Percentiles rank a stretch among this genome's conserved stretches.
Evolutionary conservation across 2,329 filamentous ascomycete genomes (phyloP).

Genomic region (Trichoderma breve): DNA sequence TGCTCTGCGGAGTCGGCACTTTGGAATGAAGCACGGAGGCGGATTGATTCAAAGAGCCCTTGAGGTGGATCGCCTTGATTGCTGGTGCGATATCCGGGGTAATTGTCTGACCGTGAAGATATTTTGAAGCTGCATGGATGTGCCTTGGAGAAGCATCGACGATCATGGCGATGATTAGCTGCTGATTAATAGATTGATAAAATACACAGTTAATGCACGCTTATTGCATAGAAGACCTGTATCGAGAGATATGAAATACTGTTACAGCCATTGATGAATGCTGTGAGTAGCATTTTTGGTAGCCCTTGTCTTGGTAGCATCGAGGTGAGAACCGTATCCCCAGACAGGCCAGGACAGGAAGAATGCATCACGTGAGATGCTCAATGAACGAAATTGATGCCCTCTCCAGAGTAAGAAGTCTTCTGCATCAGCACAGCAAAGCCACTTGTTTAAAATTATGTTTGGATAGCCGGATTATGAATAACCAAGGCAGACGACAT

Average conservation of each 20-base stretch:
- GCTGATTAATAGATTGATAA: not conserved
- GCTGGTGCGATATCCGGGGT: not conserved
- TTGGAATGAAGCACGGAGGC: not conserved
- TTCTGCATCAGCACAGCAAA: not conserved
- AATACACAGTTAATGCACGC: not conserved
- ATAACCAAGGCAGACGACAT: not conserved
- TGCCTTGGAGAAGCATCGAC: not conserved
- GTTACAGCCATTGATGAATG: not conserved
- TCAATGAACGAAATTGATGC: not conserved
- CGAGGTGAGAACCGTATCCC: not conserved
- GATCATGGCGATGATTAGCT: not conserved
- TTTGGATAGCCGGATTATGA: not conserved
- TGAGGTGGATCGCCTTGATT: not conserved
- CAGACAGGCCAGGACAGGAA: not conserved
- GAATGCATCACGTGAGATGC: not conserved
- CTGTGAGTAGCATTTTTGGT: not conserved
- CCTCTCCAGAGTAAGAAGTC: not conserved
- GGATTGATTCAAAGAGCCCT: not conserved
- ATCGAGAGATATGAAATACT: not conserved
- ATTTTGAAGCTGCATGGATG: not conserved
- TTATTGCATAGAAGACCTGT: not conserved
- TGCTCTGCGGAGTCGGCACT: not conserved
- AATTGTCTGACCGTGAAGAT: slow-evolving; percentile 4
- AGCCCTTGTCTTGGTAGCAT: not conserved
- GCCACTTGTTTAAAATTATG: not conserved